Percentiles rank a stretch among this genome's conserved stretches.
phyloP scores from a whole-genome alignment of 2,329 filamentous ascomycete genomes.

The Neopestalotiopsis sp. region DNA sequence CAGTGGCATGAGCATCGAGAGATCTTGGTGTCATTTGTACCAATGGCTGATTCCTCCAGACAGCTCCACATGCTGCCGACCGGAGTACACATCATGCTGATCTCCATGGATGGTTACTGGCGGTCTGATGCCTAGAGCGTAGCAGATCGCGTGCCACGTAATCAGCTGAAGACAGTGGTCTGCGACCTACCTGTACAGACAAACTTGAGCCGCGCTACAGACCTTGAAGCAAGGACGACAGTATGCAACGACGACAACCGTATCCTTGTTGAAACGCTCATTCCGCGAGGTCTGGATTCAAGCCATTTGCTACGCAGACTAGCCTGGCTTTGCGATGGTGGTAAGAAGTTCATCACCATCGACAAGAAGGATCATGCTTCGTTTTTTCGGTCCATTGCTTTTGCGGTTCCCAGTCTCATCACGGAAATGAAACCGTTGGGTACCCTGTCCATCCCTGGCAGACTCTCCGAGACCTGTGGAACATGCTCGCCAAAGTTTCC shows the following conservation, averaged over 20 bases:
- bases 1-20: slow-evolving; percentile 41
- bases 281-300: not conserved
- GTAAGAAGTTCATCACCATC: not conserved
- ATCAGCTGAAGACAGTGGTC: not conserved
- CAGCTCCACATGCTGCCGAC: slow-evolving; percentile 23
- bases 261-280: not conserved
- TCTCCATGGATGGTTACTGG: slow-evolving; percentile 23
- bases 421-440: not conserved
- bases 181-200: not conserved
- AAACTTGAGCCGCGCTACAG: not conserved
- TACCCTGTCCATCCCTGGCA: not conserved
- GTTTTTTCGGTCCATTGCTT: slow-evolving; percentile 5
- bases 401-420: not conserved
- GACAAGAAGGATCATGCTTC: not conserved
- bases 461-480: not conserved
- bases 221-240: not conserved
- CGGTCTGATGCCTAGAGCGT: not conserved
- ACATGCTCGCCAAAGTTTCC: not conserved
- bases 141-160: not conserved
- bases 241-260: not conserved
- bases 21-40: slow-evolving; percentile 27
- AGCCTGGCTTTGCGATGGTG: not conserved
- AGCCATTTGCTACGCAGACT: not conserved
- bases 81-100: not conserved
- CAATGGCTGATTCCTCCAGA: slow-evolving; percentile 4